Evolutionary conservation across 768 basidiomycete species (phyloP).

Genomic region (Suillus discolor): DNA sequence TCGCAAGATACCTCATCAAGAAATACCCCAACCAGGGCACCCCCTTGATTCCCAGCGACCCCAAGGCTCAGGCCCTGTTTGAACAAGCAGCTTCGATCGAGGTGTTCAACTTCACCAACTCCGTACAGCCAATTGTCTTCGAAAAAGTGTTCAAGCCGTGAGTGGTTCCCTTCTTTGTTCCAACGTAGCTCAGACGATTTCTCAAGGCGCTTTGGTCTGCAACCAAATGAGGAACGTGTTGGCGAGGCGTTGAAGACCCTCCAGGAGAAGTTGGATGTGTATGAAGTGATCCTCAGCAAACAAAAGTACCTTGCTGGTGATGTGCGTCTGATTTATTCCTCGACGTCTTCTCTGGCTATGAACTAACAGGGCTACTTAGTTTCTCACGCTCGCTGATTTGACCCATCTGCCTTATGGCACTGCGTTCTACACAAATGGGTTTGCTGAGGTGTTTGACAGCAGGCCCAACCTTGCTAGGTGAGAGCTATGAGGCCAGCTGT

Average conservation of each 20-base stretch:
- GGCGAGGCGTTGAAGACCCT: conserved; percentile 21
- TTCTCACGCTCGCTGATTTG: conserved; percentile 60
- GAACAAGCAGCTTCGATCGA: conserved; percentile 49
- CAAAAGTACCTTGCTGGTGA: conserved; percentile 60
- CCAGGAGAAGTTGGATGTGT: conserved; percentile 45
- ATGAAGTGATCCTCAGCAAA: conserved; percentile 55
- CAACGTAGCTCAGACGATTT: conserved; percentile 7
- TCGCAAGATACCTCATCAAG: conserved; percentile 56
- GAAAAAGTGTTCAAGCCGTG: conserved; percentile 60
- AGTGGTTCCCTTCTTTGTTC: conserved; percentile 17
- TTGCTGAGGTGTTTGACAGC: conserved; percentile 29
- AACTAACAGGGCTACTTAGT: conserved; percentile 21
- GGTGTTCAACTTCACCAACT: conserved; percentile 48
- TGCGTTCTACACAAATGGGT: conserved; percentile 26
- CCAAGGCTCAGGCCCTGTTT: conserved; percentile 33
- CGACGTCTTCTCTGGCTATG: neutral
- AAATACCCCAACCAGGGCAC: conserved; percentile 58
- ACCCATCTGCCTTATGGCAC: conserved; percentile 54
- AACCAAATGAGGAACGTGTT: conserved; percentile 25
- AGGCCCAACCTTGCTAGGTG: conserved; percentile 50
- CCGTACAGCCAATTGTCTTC: conserved; percentile 37
- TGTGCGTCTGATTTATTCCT: conserved; percentile 34
- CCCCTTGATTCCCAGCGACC: conserved; percentile 49
- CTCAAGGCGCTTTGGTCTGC: conserved; percentile 18
- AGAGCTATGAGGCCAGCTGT: conserved; percentile 2